Evolutionary conservation across 2,329 filamentous ascomycete species (phyloP), one percentile per base, ranked within the genome.

Genomic region (Alternaria gansuensis): DNA sequence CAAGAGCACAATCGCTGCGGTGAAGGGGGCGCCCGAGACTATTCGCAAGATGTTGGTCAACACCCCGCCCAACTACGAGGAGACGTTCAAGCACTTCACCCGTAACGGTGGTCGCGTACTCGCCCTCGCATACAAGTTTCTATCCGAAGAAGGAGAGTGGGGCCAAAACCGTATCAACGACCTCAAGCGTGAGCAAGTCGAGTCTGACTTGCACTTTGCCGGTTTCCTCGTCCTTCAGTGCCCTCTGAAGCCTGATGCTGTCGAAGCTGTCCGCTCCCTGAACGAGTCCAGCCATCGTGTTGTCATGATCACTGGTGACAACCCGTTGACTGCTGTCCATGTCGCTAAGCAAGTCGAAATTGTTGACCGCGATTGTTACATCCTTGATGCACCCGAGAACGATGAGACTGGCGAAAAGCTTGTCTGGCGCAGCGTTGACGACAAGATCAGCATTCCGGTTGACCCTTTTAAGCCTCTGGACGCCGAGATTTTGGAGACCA

Each of bases 271-370:
- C 39, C 92, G 90, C 66, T 97, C 98, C 92, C 85, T 99, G 69
- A 99, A 97, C 75, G 95, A 99, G 82, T 98, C 94, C 79, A 98
- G 93, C 80, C 95, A 99, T 78, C 92, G 95, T 69, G 93, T 97
- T 45, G 91, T 99, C 69, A 99, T 99, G 95, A 99, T 99, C 67
- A 99, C 95, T 60, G 95, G 95, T 75, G 95, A 99, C 78, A 99
- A 99, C 77, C 94, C 95, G 11, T 85, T 99, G 51, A 99, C 95
- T 39, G 95, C 95, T 65, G 92, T 97, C 10, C 94, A 99, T 75
- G 95, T 99, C 56, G 95, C 95, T 14, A 89, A 90, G 62, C 90
- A 97, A 77, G 95, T 99, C 26, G 95, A 99, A 77, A 99, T 99
- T 77, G 93, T 99, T 14, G 95, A 99, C 73, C 90, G 95, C 56